Evolutionary conservation across 805 yeast genomes (phyloP).

Genomic region (Dipodascus albidus): DNA sequence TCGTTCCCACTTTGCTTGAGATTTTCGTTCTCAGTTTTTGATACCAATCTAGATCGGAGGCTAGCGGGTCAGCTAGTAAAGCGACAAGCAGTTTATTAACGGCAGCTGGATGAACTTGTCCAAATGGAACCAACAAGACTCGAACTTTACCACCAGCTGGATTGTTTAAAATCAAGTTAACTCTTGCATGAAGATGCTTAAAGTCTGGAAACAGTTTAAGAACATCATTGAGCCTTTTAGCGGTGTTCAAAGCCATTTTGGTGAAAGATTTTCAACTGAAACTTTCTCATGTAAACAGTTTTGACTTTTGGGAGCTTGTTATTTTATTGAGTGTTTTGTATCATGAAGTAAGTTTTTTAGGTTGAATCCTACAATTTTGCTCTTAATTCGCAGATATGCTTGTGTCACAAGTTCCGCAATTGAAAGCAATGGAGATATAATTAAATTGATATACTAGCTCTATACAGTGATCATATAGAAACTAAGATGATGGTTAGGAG

Average conservation of each 20-base stretch:
- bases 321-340: neutral
- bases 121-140: conserved; percentile 22
- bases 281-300: neutral
- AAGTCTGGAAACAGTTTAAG: conserved; percentile 18
- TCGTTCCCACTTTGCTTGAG: conserved; percentile 23
- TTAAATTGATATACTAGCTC: too few relatives aligned
- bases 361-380: too few relatives aligned
- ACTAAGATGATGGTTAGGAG: too few relatives aligned
- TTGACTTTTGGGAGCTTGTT: neutral
- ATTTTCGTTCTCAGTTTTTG: conserved; percentile 18
- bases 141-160: conserved; percentile 13
- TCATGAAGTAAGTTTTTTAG: too few relatives aligned
- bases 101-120: conserved; percentile 13
- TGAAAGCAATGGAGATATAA: too few relatives aligned
- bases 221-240: conserved; percentile 10
- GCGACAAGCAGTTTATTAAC: conserved; percentile 20
- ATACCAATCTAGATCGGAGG: conserved; percentile 22
- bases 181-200: conserved; percentile 20
- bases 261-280: neutral
- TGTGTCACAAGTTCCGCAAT: too few relatives aligned
- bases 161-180: conserved; percentile 12
- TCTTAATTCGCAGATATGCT: too few relatives aligned
- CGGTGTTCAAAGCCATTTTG: neutral
- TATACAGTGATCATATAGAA: too few relatives aligned
- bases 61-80: conserved; percentile 25